phyloP scores from a whole-genome alignment of 1,139 yeast genomes.

The Hemisphaericaspora lyxosophila region DNA sequence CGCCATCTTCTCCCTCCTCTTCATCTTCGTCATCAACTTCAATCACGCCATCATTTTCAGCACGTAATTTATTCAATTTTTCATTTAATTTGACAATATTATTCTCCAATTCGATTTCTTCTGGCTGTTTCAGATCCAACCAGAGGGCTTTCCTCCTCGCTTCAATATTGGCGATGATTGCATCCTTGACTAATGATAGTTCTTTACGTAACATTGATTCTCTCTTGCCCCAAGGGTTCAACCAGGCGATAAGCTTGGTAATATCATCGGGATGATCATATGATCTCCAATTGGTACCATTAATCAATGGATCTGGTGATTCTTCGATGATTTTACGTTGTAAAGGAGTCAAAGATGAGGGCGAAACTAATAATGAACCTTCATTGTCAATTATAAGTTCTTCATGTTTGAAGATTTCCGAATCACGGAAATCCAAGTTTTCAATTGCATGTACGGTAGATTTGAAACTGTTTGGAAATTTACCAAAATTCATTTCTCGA shows the following conservation, averaged over 20 bases:
- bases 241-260: conserved; percentile 58
- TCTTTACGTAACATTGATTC: conserved; percentile 72
- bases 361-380: conserved; percentile 40
- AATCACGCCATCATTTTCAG: conserved; percentile 4
- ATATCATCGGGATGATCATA: conserved; percentile 66
- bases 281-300: conserved; percentile 64
- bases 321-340: conserved; percentile 75
- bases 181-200: conserved; percentile 51
- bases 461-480: conserved; percentile 20
- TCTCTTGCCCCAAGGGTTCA: conserved; percentile 74
- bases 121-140: conserved; percentile 34
- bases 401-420: conserved; percentile 16
- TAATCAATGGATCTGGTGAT: conserved; percentile 51
- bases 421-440: conserved; percentile 19
- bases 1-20: conserved; percentile 11
- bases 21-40: conserved; percentile 12
- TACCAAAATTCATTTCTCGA: conserved; percentile 18
- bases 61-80: conserved; percentile 6
- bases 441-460: conserved; percentile 19
- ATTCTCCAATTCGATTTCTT: conserved; percentile 40
- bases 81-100: conserved; percentile 31
- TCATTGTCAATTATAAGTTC: conserved; percentile 35
- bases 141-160: conserved; percentile 58
- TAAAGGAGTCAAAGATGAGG: conserved; percentile 35
- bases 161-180: conserved; percentile 55